Base-by-base conservation (phyloP, 257 asterid species). In the Gentiana straminea region DNA sequence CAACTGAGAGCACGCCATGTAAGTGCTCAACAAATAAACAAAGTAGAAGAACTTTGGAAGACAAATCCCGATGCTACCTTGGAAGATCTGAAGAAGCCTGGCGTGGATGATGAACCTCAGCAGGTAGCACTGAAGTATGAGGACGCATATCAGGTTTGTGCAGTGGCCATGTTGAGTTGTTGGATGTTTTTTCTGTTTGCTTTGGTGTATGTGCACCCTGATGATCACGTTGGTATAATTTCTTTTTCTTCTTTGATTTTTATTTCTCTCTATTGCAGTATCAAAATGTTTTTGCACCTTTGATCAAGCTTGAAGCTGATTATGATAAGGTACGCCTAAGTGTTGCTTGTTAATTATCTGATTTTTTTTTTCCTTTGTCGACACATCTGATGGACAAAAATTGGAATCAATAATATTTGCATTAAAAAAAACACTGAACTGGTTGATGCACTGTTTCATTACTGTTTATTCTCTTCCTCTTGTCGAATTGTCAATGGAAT, bases 11-110 rank as follows among this genome's bases (percentile, higher is more conserved):
- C 99, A 57, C 94, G 99, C 13, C 99, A 92, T 65, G 84, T 88
- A 55, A 88, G 95, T 60, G 97, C 99, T 49, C 99, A 92, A 64
- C 99, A 92, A 79, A 92, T 92, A 77, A 92, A 92, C 70, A 92
- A 88, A 71, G 87, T 92, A 51, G 99, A 92, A 77, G 99, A 92
- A 85, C 92, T 92, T 52, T 92, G 99, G 99, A 92, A 92, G 70
- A 74, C 99, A 59, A 92, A 92, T 65, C 95, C 97, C 39, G 97
- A 92, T 72, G 97, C 99, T 58, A 69, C 86, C 57, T 66, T 92
- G 73, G 99, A 88, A 75, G 99, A 92, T 80, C 99, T 92, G 59
- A 97, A 92, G 85, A 88, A 92, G 84, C 99, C 99, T 57, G 97
- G 99, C 33, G 97, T 92, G 52, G 99, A 92, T 73, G 99, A 92